Percentiles rank a stretch among this genome's conserved stretches.
Conservation (phyloP, 768 basidiomycete species). For the Trametopsis cervina region DNA sequence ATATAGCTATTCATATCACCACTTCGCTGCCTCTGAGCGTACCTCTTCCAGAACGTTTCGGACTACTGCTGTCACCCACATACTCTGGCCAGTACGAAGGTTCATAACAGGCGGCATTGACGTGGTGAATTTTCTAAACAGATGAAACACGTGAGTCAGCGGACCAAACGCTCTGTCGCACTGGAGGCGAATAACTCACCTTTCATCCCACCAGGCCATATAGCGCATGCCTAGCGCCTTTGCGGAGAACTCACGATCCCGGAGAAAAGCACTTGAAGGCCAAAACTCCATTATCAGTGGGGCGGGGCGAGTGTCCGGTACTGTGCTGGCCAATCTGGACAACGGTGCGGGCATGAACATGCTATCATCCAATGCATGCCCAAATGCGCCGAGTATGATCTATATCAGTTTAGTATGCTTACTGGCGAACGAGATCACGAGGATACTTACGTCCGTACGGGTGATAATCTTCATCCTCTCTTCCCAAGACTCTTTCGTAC, state of each 20-base stretch:
- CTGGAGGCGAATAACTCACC: no score
- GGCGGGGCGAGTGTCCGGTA: slow-evolving; percentile 15
- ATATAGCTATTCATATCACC: not conserved
- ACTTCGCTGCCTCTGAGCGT: slow-evolving; percentile 3
- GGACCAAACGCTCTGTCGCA: no score
- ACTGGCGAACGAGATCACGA: not conserved
- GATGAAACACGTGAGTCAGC: slow-evolving; percentile 2
- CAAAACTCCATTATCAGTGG: slow-evolving; percentile 76
- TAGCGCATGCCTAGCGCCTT: slow-evolving; percentile 48
- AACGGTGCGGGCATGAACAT: slow-evolving; percentile 61
- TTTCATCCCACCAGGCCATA: slow-evolving; percentile 47
- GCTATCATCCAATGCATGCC: slow-evolving; percentile 57
- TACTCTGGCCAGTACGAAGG: slow-evolving; percentile 1
- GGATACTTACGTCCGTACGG: slow-evolving; percentile 53
- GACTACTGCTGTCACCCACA: slow-evolving; percentile 4
- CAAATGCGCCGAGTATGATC: slow-evolving; percentile 57
- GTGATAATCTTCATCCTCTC: slow-evolving; percentile 59
- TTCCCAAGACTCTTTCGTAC: slow-evolving; percentile 38
- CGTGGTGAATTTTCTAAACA: slow-evolving; percentile 12
- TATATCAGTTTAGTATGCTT: slow-evolving; percentile 17
- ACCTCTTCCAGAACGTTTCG: slow-evolving; percentile 5
- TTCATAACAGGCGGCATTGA: slow-evolving; percentile 12
- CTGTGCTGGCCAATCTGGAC: slow-evolving; percentile 8
- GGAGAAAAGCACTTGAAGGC: slow-evolving; percentile 55
- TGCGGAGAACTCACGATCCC: slow-evolving; percentile 54